Evolutionary conservation across 805 yeast species (phyloP).

Genomic region (Metschnikowia baotianmanensis): DNA sequence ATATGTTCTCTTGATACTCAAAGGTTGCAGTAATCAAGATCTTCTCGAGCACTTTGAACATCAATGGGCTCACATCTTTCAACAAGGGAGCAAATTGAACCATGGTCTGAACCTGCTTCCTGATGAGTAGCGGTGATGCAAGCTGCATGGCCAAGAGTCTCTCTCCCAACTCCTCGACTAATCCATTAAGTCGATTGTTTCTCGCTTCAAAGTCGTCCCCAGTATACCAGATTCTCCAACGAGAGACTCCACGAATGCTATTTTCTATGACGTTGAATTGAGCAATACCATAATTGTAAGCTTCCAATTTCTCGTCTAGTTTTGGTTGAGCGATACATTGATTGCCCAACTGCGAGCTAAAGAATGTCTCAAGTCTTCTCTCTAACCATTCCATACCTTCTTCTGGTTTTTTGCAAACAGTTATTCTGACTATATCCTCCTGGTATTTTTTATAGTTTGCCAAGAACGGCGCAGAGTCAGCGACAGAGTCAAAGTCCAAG

Average conservation of each 20-base stretch:
- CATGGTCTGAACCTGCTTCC: conserved; percentile 85
- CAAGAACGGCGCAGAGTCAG: conserved; percentile 76
- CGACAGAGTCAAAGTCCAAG: conserved; percentile 84
- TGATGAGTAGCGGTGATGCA: conserved; percentile 73
- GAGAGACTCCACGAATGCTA: conserved; percentile 83
- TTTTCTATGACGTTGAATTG: conserved; percentile 88
- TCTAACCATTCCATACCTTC: conserved; percentile 83
- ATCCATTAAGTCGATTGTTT: conserved; percentile 49
- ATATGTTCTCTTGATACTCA: conserved; percentile 64
- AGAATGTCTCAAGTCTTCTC: conserved; percentile 65
- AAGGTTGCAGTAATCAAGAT: conserved; percentile 80
- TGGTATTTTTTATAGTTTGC: conserved; percentile 77
- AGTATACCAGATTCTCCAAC: conserved; percentile 93
- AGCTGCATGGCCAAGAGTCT: conserved; percentile 71
- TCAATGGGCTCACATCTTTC: conserved; percentile 68
- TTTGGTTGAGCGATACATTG: conserved; percentile 55
- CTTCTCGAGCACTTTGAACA: conserved; percentile 83
- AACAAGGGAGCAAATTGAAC: conserved; percentile 92
- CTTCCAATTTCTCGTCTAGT: conserved; percentile 57
- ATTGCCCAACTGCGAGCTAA: conserved; percentile 66
- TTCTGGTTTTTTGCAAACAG: conserved; percentile 81
- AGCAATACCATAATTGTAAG: conserved; percentile 72
- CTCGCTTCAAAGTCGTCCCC: conserved; percentile 52
- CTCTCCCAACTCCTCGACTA: conserved; percentile 70
- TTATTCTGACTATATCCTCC: conserved; percentile 87